Conservation (phyloP, 257 asterid species). For the Verbena officinalis region DNA sequence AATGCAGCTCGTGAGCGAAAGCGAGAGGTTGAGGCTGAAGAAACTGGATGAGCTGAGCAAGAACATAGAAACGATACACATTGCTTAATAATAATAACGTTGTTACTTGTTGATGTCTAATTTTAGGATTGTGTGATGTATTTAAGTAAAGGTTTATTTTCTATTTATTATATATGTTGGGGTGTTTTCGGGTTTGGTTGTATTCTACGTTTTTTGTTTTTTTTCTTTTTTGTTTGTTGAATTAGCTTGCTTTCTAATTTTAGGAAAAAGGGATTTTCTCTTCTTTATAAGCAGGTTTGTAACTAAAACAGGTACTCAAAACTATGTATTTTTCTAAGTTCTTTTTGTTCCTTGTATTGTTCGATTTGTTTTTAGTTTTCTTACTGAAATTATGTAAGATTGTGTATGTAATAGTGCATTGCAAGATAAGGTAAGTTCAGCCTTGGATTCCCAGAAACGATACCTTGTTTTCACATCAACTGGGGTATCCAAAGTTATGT, state of each 20-base stretch:
- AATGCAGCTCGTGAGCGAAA: conserved; percentile 85
- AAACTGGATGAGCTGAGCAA: conserved; percentile 99
- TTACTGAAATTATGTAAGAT: conserved; percentile 19
- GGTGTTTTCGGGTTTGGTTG: conserved; percentile 64
- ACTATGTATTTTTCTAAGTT: conserved; percentile 51
- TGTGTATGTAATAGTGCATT: conserved; percentile 2
- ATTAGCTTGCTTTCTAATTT: conserved; percentile 55
- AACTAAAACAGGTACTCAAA: conserved; percentile 64
- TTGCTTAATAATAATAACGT: conserved; percentile 31
- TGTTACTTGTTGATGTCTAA: conserved; percentile 33
- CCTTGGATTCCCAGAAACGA: conserved; percentile 35
- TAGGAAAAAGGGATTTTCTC: conserved; percentile 53
- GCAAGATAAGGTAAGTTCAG: neutral
- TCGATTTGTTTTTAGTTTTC: conserved; percentile 19
- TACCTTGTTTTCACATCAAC: conserved; percentile 23
- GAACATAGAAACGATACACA: conserved; percentile 79
- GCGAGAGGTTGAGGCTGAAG: conserved; percentile 90
- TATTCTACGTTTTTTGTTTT: conserved; percentile 31
- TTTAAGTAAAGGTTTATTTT: conserved; percentile 45
- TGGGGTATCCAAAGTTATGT: conserved; percentile 41
- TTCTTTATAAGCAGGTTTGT: conserved; percentile 72
- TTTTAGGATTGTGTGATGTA: conserved; percentile 72
- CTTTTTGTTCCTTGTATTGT: conserved; percentile 14
- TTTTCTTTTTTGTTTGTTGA: conserved; percentile 42
- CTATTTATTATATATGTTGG: conserved; percentile 49